Percentiles rank a stretch among this genome's conserved stretches.
Evolutionary conservation across 2,329 filamentous ascomycete genomes (phyloP).

Genomic region (Penicillium hordei): DNA sequence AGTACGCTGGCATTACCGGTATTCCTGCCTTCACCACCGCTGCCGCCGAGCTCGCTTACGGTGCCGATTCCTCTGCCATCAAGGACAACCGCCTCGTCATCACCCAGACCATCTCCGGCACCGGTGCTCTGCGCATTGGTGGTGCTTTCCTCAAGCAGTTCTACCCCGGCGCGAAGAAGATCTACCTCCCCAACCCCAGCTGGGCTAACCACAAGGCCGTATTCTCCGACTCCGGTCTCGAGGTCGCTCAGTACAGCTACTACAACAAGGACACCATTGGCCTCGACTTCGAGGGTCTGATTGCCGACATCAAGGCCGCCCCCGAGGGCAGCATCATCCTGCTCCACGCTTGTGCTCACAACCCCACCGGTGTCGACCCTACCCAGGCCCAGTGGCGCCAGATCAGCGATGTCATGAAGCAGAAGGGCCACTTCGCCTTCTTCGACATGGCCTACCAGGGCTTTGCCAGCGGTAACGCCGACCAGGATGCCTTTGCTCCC

Average conservation of each 20-base stretch:
- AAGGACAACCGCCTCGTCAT: slow-evolving; percentile 76
- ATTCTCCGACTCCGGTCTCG: slow-evolving; percentile 87
- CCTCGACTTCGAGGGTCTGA: slow-evolving; percentile 91
- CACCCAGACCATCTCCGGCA: slow-evolving; percentile 97
- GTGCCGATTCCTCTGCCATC: slow-evolving; percentile 73
- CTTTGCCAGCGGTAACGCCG: slow-evolving; percentile 88
- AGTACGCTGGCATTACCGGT: slow-evolving; percentile 97
- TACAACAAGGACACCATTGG: slow-evolving; percentile 99
- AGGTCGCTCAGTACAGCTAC: slow-evolving; percentile 95
- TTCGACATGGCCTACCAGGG: slow-evolving; percentile 99
- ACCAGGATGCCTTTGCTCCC: slow-evolving; percentile 90
- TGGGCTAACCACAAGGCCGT: slow-evolving; percentile 99
- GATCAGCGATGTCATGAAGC: slow-evolving; percentile 84
- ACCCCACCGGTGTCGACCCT: slow-evolving; percentile 95
- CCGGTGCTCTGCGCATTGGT: slow-evolving; percentile 90
- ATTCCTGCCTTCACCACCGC: slow-evolving; percentile 91
- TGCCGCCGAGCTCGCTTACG: slow-evolving; percentile 88
- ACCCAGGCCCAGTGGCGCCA: slow-evolving; percentile 88
- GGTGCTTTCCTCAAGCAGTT: slow-evolving; percentile 89
- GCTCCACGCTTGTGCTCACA: slow-evolving; percentile 96
- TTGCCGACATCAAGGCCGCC: slow-evolving; percentile 85
- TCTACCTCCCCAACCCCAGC: slow-evolving; percentile 93
- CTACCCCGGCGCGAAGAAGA: slow-evolving; percentile 87
- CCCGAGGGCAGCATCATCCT: slow-evolving; percentile 86
- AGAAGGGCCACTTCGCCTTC: slow-evolving; percentile 86